Percentiles rank a stretch among this genome's conserved stretches.
phyloP scores from a whole-genome alignment of 176 grass and related monocot species.

The Miscanthus lutarioriparius region DNA sequence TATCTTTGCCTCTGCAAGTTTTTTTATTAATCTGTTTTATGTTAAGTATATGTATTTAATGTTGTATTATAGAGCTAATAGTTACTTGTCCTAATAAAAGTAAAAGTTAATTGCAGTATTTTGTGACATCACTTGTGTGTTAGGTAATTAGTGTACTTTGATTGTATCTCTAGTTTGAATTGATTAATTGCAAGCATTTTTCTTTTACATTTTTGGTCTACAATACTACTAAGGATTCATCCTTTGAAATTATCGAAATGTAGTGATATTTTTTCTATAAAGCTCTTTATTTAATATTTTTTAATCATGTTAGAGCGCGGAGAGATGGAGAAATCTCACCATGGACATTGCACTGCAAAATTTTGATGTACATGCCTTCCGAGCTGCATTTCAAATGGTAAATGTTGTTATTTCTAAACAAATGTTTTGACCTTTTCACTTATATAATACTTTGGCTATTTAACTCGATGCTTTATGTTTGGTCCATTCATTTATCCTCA shows the following conservation, averaged over 20 bases:
- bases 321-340: slow-evolving; percentile 88
- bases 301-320: slow-evolving; percentile 74
- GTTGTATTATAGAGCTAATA: neutral
- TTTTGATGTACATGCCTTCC: slow-evolving; percentile 91
- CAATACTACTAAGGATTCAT: neutral
- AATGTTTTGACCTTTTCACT: slow-evolving; percentile 10
- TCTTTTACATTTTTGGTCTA: neutral
- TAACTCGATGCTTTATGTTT: slow-evolving; percentile 23
- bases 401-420: neutral
- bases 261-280: neutral
- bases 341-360: slow-evolving; percentile 71
- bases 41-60: neutral
- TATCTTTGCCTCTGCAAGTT: slow-evolving; percentile 1
- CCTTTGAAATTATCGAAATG: neutral
- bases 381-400: slow-evolving; percentile 92
- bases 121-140: neutral
- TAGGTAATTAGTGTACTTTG: neutral
- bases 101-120: neutral
- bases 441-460: slow-evolving; percentile 11
- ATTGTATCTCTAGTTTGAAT: neutral
- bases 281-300: slow-evolving; percentile 22
- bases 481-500: neutral
- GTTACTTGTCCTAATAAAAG: neutral
- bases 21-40: slow-evolving; percentile 8
- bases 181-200: neutral